Conservation (phyloP, 106 monocot genomes). For the Platanthera zijinensis region DNA sequence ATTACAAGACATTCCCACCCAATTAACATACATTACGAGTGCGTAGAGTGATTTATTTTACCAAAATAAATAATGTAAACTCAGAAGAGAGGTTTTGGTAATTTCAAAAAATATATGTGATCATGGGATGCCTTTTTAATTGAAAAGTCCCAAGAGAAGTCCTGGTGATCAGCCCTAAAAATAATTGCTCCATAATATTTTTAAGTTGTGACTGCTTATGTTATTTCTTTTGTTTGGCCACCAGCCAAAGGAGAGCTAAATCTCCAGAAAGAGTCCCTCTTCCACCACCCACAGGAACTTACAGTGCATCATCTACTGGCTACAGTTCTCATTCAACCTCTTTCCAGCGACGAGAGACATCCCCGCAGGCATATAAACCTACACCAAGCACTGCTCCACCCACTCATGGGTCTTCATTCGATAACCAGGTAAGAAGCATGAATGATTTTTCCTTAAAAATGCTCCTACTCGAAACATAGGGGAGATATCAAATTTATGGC, state of each 20-base stretch:
- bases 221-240: background rate
- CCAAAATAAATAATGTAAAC: no score
- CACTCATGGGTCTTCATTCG: constrained; percentile 22
- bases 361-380: constrained; percentile 26
- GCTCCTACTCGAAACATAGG: no score
- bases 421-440: constrained; percentile 33
- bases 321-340: constrained; percentile 27
- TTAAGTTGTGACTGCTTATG: background rate
- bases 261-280: constrained; percentile 71
- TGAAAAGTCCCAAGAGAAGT: no score
- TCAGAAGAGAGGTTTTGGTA: no score
- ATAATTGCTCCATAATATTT: background rate
- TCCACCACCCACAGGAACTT: constrained; percentile 47
- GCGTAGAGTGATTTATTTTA: no score
- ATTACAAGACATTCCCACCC: no score
- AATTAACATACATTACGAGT: no score
- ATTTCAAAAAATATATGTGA: no score
- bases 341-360: constrained; percentile 26
- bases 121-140: no score
- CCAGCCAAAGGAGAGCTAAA: constrained; percentile 32
- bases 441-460: background rate
- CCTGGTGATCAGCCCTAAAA: background rate
- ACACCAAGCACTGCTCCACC: constrained; percentile 28
- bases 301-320: constrained; percentile 12
- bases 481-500: no score